Base-by-base conservation (phyloP, 805 yeast species). In the Wickerhamomyces mucosus region DNA sequence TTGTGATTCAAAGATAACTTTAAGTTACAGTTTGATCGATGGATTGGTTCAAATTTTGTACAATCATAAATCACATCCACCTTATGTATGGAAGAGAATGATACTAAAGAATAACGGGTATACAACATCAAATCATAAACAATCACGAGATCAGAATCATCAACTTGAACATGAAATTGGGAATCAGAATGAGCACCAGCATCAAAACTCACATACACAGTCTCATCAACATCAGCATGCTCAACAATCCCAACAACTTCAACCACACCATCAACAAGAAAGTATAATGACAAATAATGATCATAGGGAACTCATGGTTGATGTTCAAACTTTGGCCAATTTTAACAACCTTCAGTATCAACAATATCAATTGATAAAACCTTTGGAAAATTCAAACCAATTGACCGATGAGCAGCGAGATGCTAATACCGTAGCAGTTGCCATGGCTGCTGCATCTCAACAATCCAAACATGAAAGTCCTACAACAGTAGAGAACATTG, bases 31-130 rank as follows among this genome's bases (percentile, higher is more conserved):
- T 36, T 37, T 65, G 15, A 46, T 48, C 10, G 51, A 57, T 19
- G 69, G 69, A 0, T 35, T 50, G 4, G 46, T 65, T 13, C 56
- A 51, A 29, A 41, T 65, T 3, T 42, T 53, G 21, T 64, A 50
- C 41, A 57, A 51, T 32, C 70, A 65, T 41, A 61, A 55, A 37
- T 56, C 57, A 25, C 70, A 65, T 38, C 44, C 39, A 10, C 67
- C 68, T 7, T 53, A 53, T 34, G 40, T 46, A 27, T 53, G 62
- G 61, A 48, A 52, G 19, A 35, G 26, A 15, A 9, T 25, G 16
- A 24, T 27, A 25, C 34, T 15, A 9, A 30, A 28, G 4, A 8
- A 18, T 18, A n/a, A 28, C 3, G 16, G 26, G 10, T 14, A 30
- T 13, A 35, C 34, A 11, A 36, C 35, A 2, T 13, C 28, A 3